Conservation (phyloP, 1,284 basidiomycete genomes). For the Naganishia albida region DNA sequence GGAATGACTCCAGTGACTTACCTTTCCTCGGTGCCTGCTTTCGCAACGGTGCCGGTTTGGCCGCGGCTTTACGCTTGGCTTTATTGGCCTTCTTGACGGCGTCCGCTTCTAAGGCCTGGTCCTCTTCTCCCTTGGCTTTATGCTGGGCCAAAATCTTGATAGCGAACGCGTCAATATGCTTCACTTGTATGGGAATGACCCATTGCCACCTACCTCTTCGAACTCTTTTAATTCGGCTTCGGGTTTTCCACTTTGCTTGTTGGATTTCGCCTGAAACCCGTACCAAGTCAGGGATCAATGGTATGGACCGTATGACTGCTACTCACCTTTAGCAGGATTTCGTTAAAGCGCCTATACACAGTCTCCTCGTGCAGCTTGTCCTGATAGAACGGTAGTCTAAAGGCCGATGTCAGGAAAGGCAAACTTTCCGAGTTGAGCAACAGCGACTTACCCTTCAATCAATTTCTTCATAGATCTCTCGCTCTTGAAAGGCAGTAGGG, state of each 20-base stretch:
- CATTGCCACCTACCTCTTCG: slow-evolving; percentile 62
- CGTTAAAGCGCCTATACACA: slow-evolving; percentile 81
- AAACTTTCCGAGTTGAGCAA: no score
- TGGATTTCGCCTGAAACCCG: slow-evolving; percentile 65
- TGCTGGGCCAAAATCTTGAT: slow-evolving; percentile 77
- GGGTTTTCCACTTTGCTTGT: slow-evolving; percentile 78
- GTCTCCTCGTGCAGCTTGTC: slow-evolving; percentile 89
- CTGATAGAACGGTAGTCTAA: slow-evolving; percentile 74
- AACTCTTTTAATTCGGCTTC: slow-evolving; percentile 88
- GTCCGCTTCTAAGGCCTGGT: slow-evolving; percentile 81
- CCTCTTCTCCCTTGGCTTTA: slow-evolving; percentile 81
- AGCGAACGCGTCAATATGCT: slow-evolving; percentile 20
- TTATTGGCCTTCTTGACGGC: slow-evolving; percentile 77
- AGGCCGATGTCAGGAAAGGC: background rate
- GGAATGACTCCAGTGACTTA: background rate
- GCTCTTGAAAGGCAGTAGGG: slow-evolving; percentile 92
- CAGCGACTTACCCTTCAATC: slow-evolving; percentile 68
- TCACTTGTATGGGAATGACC: background rate
- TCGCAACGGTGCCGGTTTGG: slow-evolving; percentile 34
- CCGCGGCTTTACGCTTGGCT: slow-evolving; percentile 64
- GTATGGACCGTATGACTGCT: background rate
- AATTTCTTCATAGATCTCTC: slow-evolving; percentile 95
- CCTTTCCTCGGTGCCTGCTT: slow-evolving; percentile 8
- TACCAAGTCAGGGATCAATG: background rate
- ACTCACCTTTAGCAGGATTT: slow-evolving; percentile 76